Evolutionary conservation across 331 rosid genomes (phyloP), one percentile per base, ranked within the genome.

Genomic region (Stylosanthes scabra): DNA sequence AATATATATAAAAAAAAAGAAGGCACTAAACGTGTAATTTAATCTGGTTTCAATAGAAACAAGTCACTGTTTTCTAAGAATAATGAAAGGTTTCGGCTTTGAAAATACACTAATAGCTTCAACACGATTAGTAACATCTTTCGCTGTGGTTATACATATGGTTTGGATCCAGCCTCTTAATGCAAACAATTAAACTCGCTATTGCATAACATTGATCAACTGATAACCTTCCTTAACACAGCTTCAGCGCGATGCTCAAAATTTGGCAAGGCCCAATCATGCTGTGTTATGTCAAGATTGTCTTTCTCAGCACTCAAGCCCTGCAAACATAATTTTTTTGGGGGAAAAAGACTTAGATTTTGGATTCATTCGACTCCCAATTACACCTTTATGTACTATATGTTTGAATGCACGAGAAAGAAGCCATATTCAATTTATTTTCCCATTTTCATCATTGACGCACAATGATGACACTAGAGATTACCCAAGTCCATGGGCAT

Each of bases 231-330:
- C 82, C 67, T 86, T 84, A 93, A 47, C 25, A 69, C 84, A 31
- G 81, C 87, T 84, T 90, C 98, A 57, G 80, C 84, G 8, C 47
- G 84, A 20, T 88, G 98, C 90, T 93, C 97, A 8, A 90, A 88
- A 78, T 88, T 93, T 7, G 91, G 96, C 7, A 90, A 72, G 80
- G 92, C 93, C 99, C 99, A 95, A 8, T 95, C 93, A 44, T 95
- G 99, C 80, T 90, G 99, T 8, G 91, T 81, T 80, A 95, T 95
- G 88, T 95, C 99, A 9, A 95, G 94, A 76, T 87, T 86, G 85
- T 95, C 99, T 81, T 95, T 95, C 89, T 95, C 97, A 50, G 91
- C 93, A 72, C 97, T 76, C 80, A 95, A 84, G 78, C 95, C 89
- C 99, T 95, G 93, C 51, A 68, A 76, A 62, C 67, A 77, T 46